Evolutionary conservation across 2,329 filamentous ascomycete genomes (phyloP).

Genomic region (Claviceps fusiformis): DNA sequence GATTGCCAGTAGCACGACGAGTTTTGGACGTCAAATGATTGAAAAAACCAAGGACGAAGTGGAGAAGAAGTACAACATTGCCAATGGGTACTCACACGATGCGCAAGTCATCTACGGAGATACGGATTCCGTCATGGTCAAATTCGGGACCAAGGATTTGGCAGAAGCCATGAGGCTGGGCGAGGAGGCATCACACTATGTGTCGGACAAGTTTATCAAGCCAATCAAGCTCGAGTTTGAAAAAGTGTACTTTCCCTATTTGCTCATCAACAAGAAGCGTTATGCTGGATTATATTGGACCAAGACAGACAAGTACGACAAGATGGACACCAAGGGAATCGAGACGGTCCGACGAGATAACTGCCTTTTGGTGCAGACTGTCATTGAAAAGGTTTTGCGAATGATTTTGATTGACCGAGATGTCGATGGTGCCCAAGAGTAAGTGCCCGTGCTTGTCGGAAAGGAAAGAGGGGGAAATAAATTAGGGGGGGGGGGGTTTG

Average conservation of each 20-base stretch:
- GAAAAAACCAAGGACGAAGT: slow-evolving; percentile 96
- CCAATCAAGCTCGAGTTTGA: slow-evolving; percentile 99
- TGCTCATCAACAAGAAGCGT: slow-evolving; percentile 99
- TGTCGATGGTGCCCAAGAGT: slow-evolving; percentile 84
- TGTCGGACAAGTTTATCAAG: slow-evolving; percentile 85
- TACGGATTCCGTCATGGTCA: slow-evolving; percentile 99
- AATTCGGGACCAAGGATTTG: slow-evolving; percentile 83
- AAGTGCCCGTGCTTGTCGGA: slow-evolving; percentile 30
- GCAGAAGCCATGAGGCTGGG: slow-evolving; percentile 86
- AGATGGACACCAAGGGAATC: slow-evolving; percentile 99
- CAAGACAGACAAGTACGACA: slow-evolving; percentile 85
- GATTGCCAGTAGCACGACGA: slow-evolving; percentile 93
- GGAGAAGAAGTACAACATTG: slow-evolving; percentile 75
- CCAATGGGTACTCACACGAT: slow-evolving; percentile 88
- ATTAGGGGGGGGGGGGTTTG: too few species aligned
- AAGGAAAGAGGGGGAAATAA: too few species aligned
- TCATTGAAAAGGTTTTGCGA: slow-evolving; percentile 89
- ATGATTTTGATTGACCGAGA: slow-evolving; percentile 95
- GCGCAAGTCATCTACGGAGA: slow-evolving; percentile 97
- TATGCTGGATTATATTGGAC: slow-evolving; percentile 99
- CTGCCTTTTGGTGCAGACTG: slow-evolving; percentile 85
- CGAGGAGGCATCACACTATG: slow-evolving; percentile 78
- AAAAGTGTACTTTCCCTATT: slow-evolving; percentile 95
- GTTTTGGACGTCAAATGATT: slow-evolving; percentile 97
- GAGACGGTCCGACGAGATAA: slow-evolving; percentile 97